Percentiles rank a stretch among this genome's conserved stretches.
Evolutionary conservation across 768 basidiomycete species (phyloP).

Genomic region (Leucocoprinus leucothites): DNA sequence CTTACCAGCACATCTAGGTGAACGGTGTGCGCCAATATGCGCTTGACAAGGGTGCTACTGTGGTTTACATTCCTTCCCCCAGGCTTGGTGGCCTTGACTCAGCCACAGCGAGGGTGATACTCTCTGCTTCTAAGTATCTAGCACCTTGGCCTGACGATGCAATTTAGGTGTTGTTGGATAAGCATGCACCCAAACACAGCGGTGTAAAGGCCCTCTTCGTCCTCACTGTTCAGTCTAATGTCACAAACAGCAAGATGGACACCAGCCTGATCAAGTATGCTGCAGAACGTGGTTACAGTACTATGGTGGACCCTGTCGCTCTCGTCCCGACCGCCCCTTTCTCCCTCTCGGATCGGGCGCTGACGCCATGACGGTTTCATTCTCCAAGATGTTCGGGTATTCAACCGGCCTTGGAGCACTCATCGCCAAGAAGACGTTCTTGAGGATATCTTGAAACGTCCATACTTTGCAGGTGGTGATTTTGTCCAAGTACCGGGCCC

Average conservation of each 20-base stretch:
- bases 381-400: constrained; percentile 90
- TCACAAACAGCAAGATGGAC: constrained; percentile 70
- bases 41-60: too few species aligned
- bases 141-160: too few species aligned
- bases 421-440: constrained; percentile 60
- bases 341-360: constrained; percentile 64
- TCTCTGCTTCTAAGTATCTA: too few species aligned
- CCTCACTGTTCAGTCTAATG: constrained; percentile 78
- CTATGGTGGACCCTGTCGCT: constrained; percentile 77
- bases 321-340: constrained; percentile 71
- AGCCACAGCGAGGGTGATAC: too few species aligned
- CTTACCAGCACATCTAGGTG: too few species aligned
- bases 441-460: constrained; percentile 54
- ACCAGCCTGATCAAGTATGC: constrained; percentile 64
- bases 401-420: constrained; percentile 83
- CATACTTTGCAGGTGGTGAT: constrained; percentile 84
- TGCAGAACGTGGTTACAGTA: constrained; percentile 63
- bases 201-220: constrained; percentile 66
- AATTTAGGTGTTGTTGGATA: too few species aligned
- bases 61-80: too few species aligned
- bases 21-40: too few species aligned
- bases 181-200: constrained; percentile 39
- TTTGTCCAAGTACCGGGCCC: constrained; percentile 79
- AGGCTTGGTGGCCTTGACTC: too few species aligned
- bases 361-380: constrained; percentile 80